Conservation (phyloP, 495 filamentous ascomycete genomes). For the Lepidopterella palustris region DNA sequence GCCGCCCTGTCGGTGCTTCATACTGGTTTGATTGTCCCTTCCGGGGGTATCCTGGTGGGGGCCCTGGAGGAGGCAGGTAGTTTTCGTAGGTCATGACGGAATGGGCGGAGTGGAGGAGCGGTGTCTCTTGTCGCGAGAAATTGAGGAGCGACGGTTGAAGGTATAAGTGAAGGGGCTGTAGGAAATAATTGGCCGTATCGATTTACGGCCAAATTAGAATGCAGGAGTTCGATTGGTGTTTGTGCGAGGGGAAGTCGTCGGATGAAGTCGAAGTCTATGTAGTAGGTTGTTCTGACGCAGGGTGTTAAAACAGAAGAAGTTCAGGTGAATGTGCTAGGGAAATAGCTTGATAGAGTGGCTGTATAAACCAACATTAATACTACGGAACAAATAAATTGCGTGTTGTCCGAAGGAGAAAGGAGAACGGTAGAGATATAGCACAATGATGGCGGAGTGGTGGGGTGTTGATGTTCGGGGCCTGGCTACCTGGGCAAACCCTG, state of each 20-base stretch:
- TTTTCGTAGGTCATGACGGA: constrained; percentile 6
- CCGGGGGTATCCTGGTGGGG: constrained; percentile 20
- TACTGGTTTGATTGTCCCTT: neutral
- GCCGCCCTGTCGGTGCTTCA: constrained; percentile 30
- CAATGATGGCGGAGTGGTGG: no score
- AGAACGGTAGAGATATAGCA: no score
- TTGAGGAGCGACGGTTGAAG: neutral
- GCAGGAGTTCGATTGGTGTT: neutral
- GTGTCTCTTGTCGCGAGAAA: neutral
- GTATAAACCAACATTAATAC: neutral
- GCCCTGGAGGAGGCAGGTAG: constrained; percentile 32
- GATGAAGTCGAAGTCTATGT: neutral
- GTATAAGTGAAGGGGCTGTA: neutral
- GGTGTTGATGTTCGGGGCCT: no score
- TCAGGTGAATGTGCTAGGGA: neutral
- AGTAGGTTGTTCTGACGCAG: neutral
- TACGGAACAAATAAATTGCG: no score
- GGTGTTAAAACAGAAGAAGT: neutral
- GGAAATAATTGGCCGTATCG: neutral
- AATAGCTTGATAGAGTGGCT: neutral
- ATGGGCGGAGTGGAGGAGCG: neutral
- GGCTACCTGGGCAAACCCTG: no score
- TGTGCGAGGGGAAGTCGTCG: neutral
- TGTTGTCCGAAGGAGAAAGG: no score
- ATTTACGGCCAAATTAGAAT: neutral